Evolutionary conservation across 306 rosid genomes (phyloP).

Genomic region (Cucumis melo): DNA sequence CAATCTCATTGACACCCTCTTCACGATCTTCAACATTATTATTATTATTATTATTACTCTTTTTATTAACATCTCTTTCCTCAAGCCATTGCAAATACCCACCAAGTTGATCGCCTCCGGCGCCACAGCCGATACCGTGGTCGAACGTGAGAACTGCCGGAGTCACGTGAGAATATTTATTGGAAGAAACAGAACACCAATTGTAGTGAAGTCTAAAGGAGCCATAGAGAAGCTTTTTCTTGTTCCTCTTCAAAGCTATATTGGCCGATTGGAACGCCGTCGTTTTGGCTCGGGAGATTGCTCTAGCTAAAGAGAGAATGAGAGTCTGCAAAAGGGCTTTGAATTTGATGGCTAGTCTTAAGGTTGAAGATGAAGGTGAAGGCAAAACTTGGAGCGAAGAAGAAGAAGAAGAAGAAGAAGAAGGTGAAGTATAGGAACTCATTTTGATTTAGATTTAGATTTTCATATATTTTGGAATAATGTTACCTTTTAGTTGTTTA

Average conservation of each 20-base stretch:
- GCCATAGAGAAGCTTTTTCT: neutral
- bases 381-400: slow-evolving; percentile 37
- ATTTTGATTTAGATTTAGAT: slow-evolving; percentile 11
- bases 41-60: neutral
- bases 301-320: slow-evolving; percentile 38
- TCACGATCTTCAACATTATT: neutral
- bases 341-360: slow-evolving; percentile 27
- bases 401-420: slow-evolving; percentile 14
- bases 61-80: neutral
- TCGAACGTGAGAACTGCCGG: neutral
- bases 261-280: slow-evolving; percentile 9
- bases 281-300: slow-evolving; percentile 42
- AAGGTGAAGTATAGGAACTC: slow-evolving; percentile 16
- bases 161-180: neutral
- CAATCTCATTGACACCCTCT: neutral
- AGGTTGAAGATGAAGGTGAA: slow-evolving; percentile 11
- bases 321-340: slow-evolving; percentile 48
- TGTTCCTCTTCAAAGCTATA: neutral
- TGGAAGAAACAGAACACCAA: slow-evolving; percentile 2
- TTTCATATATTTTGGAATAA: neutral
- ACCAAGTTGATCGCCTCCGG: neutral
- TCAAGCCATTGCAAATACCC: slow-evolving; percentile 7
- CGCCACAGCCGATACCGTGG: neutral
- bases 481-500: neutral
- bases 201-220: slow-evolving; percentile 12